A percentile compares a stretch with the other conserved stretches of the same genome.
Evolutionary conservation across 2,329 filamentous ascomycete genomes (phyloP).

Genomic region (Neonectria coccinea): DNA sequence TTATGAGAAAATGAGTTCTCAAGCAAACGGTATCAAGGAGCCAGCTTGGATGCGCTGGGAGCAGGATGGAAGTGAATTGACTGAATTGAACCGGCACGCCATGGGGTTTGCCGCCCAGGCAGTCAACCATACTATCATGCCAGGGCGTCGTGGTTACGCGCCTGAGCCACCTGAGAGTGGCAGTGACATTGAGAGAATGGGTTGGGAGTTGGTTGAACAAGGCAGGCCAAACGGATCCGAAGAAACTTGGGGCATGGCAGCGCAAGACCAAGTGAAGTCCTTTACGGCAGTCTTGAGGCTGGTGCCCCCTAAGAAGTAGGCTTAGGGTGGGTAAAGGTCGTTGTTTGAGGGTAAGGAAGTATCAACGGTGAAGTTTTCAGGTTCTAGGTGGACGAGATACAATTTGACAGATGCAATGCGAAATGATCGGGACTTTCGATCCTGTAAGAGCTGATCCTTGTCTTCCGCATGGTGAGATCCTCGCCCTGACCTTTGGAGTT

Average conservation of each 20-base stretch:
- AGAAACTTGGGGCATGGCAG: conserved; percentile 50
- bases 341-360: background rate
- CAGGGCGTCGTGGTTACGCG: conserved; percentile 27
- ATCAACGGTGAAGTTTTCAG: background rate
- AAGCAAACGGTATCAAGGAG: conserved; percentile 34
- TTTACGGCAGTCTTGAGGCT: conserved; percentile 41
- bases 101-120: conserved; percentile 40
- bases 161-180: conserved; percentile 24
- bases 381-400: background rate
- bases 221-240: conserved; percentile 36
- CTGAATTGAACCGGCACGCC: conserved; percentile 45
- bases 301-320: conserved; percentile 33
- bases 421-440: background rate
- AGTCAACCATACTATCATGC: conserved; percentile 47
- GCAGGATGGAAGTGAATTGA: conserved; percentile 48
- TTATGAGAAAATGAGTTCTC: conserved; percentile 42
- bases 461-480: background rate
- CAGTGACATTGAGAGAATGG: conserved; percentile 49
- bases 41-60: conserved; percentile 50
- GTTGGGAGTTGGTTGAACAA: conserved; percentile 49
- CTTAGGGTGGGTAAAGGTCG: background rate
- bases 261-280: conserved; percentile 44
- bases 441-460: background rate
- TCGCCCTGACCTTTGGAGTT: background rate
- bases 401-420: background rate